A percentile compares a stretch with the other conserved stretches of the same genome.
phyloP scores from a whole-genome alignment of 371 early-diverging fungal species.

The Mucor piriformis region DNA sequence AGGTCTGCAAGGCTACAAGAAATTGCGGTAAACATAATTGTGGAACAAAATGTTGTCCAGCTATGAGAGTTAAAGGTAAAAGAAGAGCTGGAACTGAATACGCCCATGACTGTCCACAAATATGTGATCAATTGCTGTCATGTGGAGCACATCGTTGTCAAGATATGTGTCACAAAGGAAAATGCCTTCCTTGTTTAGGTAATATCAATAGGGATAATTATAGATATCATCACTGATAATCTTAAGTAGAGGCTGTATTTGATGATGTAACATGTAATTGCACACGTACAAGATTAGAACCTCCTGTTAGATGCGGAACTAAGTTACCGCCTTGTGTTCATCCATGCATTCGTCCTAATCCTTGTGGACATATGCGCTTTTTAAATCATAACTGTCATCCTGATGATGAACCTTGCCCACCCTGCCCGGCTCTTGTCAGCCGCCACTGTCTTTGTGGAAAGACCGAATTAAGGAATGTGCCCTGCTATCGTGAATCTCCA shows the following conservation, averaged over 20 bases:
- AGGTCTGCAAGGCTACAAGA: conserved; percentile 61
- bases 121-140: conserved; percentile 65
- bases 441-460: conserved; percentile 76
- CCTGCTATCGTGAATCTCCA: conserved; percentile 71
- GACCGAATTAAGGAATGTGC: conserved; percentile 66
- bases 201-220: not conserved
- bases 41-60: conserved; percentile 59
- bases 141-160: conserved; percentile 73
- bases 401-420: conserved; percentile 74
- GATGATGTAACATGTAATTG: conserved; percentile 77
- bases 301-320: conserved; percentile 79
- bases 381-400: conserved; percentile 77
- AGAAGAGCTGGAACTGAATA: conserved; percentile 38
- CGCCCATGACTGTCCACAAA: conserved; percentile 64
- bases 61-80: conserved; percentile 42
- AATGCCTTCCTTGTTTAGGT: conserved; percentile 67
- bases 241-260: conserved; percentile 53
- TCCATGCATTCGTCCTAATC: conserved; percentile 64
- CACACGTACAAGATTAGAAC: conserved; percentile 70
- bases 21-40: conserved; percentile 74
- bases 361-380: conserved; percentile 73
- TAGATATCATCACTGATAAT: not conserved
- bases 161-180: conserved; percentile 72
- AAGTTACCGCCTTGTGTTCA: conserved; percentile 67
- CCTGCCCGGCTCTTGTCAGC: conserved; percentile 68